Conservation (phyloP, 2,329 filamentous ascomycete species). For the Xylariaceae sp. region DNA sequence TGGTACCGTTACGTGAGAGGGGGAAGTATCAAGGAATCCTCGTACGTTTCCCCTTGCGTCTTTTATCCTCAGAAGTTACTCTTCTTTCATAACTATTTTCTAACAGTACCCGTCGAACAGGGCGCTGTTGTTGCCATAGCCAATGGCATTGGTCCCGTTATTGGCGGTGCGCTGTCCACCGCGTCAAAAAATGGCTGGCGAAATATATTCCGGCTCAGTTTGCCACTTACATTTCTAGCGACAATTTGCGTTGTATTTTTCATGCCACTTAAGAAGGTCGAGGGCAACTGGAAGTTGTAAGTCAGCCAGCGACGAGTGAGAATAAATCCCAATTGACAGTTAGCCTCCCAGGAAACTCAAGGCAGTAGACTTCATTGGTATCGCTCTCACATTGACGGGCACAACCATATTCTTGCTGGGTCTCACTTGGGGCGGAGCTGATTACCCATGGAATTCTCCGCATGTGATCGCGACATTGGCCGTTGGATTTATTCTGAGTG, state of each 20-base stretch:
- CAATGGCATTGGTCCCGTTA: conserved; percentile 52
- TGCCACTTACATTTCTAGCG: conserved; percentile 48
- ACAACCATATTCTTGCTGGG: conserved; percentile 47
- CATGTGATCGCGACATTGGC: conserved; percentile 53
- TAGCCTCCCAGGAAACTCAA: conserved; percentile 39
- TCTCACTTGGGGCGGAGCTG: conserved; percentile 56
- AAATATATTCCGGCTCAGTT: conserved; percentile 52
- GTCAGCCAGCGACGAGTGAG: conserved; percentile 11
- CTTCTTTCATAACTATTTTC: not conserved
- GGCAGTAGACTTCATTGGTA: conserved; percentile 49
- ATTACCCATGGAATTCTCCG: conserved; percentile 52
- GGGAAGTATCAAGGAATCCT: conserved; percentile 37
- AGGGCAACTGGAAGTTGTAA: conserved; percentile 47
- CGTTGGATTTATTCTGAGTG: conserved; percentile 44
- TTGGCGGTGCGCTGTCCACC: conserved; percentile 49
- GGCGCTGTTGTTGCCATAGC: conserved; percentile 50
- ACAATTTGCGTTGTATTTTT: conserved; percentile 48
- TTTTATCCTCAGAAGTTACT: not conserved
- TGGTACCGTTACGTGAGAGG: conserved; percentile 30
- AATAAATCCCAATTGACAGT: not conserved
- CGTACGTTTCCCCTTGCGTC: conserved; percentile 28
- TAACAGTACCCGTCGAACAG: conserved; percentile 18
- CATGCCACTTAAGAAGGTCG: conserved; percentile 53
- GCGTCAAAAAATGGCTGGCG: conserved; percentile 45
- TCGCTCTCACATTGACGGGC: conserved; percentile 42